These are phyloP conservation scores for Ilex aquifolium DNA, from an alignment of 257 asterid species.

Conservation along the genomic window DNA sequence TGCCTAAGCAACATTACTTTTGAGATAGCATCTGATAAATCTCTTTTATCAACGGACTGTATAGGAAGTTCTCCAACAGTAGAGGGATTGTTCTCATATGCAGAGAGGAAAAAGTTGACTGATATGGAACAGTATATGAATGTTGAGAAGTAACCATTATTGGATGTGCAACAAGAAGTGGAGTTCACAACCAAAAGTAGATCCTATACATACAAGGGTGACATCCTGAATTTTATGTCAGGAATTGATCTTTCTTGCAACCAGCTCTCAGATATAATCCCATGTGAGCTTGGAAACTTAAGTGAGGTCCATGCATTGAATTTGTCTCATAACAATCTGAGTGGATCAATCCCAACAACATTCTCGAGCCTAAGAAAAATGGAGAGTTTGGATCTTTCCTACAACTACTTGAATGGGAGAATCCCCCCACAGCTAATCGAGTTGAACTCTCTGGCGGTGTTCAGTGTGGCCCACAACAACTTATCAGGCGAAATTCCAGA, in stretches of 20 bases:
- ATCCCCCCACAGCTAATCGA: too few species aligned
- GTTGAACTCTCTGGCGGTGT: not conserved
- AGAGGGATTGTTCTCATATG: not conserved
- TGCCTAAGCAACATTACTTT: constrained; percentile 7
- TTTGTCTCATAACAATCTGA: too few species aligned
- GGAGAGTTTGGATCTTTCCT: too few species aligned
- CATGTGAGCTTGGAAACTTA: constrained; percentile 1
- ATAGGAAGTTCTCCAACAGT: not conserved
- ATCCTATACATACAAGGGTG: not conserved
- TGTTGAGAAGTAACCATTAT: not conserved
- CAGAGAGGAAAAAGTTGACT: too few species aligned
- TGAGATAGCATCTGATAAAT: too few species aligned
- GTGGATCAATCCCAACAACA: too few species aligned
- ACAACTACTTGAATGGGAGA: too few species aligned
- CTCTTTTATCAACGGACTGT: too few species aligned
- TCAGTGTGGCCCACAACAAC: constrained; percentile 14
- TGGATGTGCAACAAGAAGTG: not conserved
- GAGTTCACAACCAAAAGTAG: constrained; percentile 5
- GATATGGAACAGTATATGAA: not conserved
- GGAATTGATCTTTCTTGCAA: constrained; percentile 14
- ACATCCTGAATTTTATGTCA: constrained; percentile 1
- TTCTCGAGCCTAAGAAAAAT: too few species aligned
- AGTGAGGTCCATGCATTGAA: too few species aligned
- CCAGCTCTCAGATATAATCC: constrained; percentile 2
- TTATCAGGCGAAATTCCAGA: constrained; percentile 6